Evolutionary conservation across 1,284 basidiomycete species (phyloP), one percentile per base, ranked within the genome.

Genomic region (Microbotryum silenes-acaulis): DNA sequence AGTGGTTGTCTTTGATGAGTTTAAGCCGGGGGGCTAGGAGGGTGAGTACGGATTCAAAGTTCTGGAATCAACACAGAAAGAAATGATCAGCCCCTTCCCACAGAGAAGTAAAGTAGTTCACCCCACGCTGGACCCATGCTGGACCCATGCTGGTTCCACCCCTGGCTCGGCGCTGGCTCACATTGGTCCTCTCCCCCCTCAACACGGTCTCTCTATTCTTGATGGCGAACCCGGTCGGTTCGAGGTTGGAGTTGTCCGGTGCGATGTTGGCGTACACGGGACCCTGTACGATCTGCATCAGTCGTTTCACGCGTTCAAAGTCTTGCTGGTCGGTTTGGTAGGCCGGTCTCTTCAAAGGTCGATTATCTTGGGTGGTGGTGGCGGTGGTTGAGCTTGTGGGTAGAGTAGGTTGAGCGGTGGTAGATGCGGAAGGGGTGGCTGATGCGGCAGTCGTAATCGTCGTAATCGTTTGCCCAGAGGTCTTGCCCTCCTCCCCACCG

Each of bases 261-360:
- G 60, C 54, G 16, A 62, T 51, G 48, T 61, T 45, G 5, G 59
- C 64, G 29, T 55, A 68, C 45, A 29, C 44, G 16, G 67, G 65
- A 1, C 67, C 67, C 12, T 69, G 78, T 71, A 81, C 85, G 63
- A 91, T 87, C 71, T 82, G 85, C 76, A 63, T 14, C 57, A 69
- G 59, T 7, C 54, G 45, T 57, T 91, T 92, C 61, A 93, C 91
- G 25, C 85, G 81, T 56, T 91, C 89, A 2, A 84, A 77, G 73
- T 96, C 92, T 23, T 82, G 81, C 1, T 80, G 70, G 74, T 96
- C 87, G 0, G 87, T 79, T 23, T 88, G 83, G 72, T 94, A 92
- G 54, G 85, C 82, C 58, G 58, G 52, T 56, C 67, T 68, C 60
- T 73, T 73, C 29, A 61, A 51, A 7, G 65, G 63, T 87, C 37